A percentile compares a stretch with the other conserved stretches of the same genome.
phyloP scores from a whole-genome alignment of 2,329 filamentous ascomycete species.

The Parastagonospora avenae region DNA sequence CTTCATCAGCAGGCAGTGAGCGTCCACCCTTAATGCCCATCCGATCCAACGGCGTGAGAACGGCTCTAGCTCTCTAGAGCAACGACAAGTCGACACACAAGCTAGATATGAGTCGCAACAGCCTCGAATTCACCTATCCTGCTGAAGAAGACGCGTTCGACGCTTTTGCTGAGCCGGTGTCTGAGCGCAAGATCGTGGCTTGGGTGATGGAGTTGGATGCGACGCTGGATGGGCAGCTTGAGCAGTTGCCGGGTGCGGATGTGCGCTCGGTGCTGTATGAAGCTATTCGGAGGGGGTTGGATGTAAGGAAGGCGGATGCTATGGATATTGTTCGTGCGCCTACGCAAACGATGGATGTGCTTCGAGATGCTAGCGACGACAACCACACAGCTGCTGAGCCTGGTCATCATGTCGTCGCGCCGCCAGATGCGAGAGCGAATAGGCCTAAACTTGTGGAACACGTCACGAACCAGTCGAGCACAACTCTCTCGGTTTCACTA shows the following conservation, averaged over 20 bases:
- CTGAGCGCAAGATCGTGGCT: constrained; percentile 8
- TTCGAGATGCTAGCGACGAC: background rate
- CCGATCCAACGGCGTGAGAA: background rate
- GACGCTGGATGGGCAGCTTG: constrained; percentile 12
- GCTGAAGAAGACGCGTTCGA: constrained; percentile 9
- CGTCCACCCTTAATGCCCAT: background rate
- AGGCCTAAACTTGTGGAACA: too few relatives aligned
- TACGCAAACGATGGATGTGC: accelerated
- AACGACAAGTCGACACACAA: constrained; percentile 6
- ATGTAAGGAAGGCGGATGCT: background rate
- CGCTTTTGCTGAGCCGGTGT: constrained; percentile 6
- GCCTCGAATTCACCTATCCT: constrained; percentile 22
- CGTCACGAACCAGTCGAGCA: too few relatives aligned
- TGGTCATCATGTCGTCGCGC: too few relatives aligned
- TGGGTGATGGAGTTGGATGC: constrained; percentile 25
- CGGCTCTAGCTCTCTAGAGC: background rate
- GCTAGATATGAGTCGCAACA: constrained; percentile 27
- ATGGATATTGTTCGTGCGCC: background rate
- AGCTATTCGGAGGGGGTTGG: constrained; percentile 14
- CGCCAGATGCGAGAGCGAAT: too few relatives aligned
- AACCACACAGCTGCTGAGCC: too few relatives aligned
- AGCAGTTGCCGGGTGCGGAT: constrained; percentile 9
- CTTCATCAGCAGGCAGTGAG: constrained; percentile 1
- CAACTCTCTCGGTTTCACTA: too few relatives aligned
- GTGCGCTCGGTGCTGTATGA: constrained; percentile 15